Evolutionary conservation across 2,329 filamentous ascomycete species (phyloP).

Genomic region (Aspergillus fischeri): DNA sequence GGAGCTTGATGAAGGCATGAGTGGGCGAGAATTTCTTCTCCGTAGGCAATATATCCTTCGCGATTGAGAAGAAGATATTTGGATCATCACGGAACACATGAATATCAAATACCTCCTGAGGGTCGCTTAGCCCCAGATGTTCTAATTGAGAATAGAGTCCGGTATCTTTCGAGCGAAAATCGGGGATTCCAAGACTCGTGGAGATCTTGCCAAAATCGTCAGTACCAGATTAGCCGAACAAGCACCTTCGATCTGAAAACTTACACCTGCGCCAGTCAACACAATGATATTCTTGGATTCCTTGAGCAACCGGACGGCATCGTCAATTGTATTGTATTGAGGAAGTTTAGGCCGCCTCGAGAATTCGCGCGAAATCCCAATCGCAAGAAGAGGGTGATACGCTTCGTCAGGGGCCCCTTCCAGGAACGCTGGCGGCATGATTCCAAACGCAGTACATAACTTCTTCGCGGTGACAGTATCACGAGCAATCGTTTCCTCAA

Average conservation of each 20-base stretch:
- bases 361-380: constrained; percentile 76
- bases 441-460: constrained; percentile 79
- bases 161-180: constrained; percentile 90
- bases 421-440: constrained; percentile 69
- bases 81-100: constrained; percentile 81
- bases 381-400: constrained; percentile 69
- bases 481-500: constrained; percentile 65
- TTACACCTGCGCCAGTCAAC: constrained; percentile 79
- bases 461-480: constrained; percentile 73
- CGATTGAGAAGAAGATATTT: constrained; percentile 83
- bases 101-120: constrained; percentile 95
- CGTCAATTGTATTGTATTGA: constrained; percentile 79
- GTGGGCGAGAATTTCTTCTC: constrained; percentile 82
- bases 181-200: constrained; percentile 91
- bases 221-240: not conserved
- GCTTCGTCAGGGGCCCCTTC: constrained; percentile 68
- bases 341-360: constrained; percentile 74
- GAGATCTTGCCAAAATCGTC: constrained; percentile 58
- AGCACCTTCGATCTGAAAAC: constrained; percentile 12
- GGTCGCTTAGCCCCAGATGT: constrained; percentile 72
- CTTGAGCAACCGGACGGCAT: constrained; percentile 74
- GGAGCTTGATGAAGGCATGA: constrained; percentile 84
- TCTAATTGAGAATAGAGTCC: constrained; percentile 85
- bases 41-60: constrained; percentile 81
- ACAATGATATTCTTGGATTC: constrained; percentile 81